Percentiles rank a stretch among this genome's conserved stretches.
phyloP scores from a whole-genome alignment of 2,329 filamentous ascomycete species.

The Exophiala sideris region DNA sequence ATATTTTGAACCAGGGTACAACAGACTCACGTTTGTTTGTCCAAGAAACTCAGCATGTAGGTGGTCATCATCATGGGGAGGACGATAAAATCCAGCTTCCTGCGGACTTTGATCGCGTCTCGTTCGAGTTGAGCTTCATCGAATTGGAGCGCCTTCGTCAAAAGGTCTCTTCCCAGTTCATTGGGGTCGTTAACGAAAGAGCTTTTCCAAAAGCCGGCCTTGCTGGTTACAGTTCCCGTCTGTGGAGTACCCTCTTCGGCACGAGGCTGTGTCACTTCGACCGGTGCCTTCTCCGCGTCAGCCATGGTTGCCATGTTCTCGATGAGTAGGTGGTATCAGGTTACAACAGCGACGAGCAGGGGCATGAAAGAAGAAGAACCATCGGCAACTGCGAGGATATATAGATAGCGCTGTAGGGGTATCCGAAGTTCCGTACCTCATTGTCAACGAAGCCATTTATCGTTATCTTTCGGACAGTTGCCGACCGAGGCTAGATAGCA shows the following conservation, averaged over 20 bases:
- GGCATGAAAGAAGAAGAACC: too few relatives aligned
- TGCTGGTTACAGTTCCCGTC: background rate
- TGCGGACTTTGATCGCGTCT: conserved; percentile 33
- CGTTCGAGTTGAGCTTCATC: conserved; percentile 35
- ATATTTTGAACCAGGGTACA: too few relatives aligned
- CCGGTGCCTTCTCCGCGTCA: conserved; percentile 12
- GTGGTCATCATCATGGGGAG: conserved; percentile 40
- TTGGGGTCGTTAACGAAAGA: conserved; percentile 29
- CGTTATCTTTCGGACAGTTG: too few relatives aligned
- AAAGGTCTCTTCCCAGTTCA: conserved; percentile 26
- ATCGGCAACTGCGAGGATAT: too few relatives aligned
- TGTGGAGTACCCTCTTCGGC: background rate
- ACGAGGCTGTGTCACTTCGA: conserved; percentile 4
- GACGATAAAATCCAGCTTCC: conserved; percentile 38
- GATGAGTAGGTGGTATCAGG: too few relatives aligned
- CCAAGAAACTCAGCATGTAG: conserved; percentile 37
- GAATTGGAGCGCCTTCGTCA: conserved; percentile 36
- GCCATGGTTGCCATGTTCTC: conserved; percentile 6
- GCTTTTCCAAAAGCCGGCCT: background rate
- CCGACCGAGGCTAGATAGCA: too few relatives aligned
- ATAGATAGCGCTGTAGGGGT: too few relatives aligned
- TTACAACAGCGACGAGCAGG: too few relatives aligned
- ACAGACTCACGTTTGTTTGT: conserved; percentile 28
- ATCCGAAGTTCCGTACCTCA: too few relatives aligned
- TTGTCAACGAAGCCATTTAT: too few relatives aligned